These are phyloP conservation scores for Ophiostoma montium DNA, from an alignment of 2,329 filamentous ascomycete species.

Conservation along the genomic window DNA sequence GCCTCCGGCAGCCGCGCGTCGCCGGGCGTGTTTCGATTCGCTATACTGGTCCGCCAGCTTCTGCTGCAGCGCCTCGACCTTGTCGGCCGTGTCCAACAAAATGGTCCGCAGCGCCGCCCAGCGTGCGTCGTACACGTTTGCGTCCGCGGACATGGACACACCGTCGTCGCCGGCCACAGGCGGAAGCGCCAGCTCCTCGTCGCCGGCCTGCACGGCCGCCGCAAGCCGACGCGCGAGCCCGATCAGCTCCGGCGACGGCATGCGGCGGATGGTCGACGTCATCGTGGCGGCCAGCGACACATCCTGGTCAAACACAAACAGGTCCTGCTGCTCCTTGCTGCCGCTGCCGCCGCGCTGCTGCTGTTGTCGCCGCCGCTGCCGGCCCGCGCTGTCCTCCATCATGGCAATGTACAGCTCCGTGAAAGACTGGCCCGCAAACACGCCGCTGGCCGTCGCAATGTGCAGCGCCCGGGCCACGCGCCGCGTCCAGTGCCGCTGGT, in stretches of 20 bases:
- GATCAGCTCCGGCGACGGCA: constrained; percentile 36
- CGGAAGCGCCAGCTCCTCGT: constrained; percentile 23
- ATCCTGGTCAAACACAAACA: constrained; percentile 25
- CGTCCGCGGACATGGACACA: constrained; percentile 3
- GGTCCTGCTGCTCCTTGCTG: not conserved
- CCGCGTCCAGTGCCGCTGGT: constrained; percentile 19
- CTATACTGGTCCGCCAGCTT: constrained; percentile 30
- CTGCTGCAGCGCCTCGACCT: constrained; percentile 32
- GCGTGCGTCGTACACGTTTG: not conserved
- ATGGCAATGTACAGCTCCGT: constrained; percentile 47
- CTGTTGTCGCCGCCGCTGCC: constrained; percentile 9
- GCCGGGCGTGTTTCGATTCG: constrained; percentile 21
- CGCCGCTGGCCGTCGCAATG: constrained; percentile 26
- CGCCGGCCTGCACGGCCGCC: constrained; percentile 22
- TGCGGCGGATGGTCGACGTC: constrained; percentile 43
- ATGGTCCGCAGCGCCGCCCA: constrained; percentile 16
- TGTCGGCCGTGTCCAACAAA: constrained; percentile 28
- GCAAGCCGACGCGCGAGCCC: constrained; percentile 29
- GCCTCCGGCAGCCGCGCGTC: not conserved
- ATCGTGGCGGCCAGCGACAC: constrained; percentile 28
- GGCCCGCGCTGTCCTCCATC: constrained; percentile 20
- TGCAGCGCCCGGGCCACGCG: constrained; percentile 35
- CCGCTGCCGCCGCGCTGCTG: not conserved
- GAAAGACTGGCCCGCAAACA: constrained; percentile 23
- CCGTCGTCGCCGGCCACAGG: constrained; percentile 20